A percentile compares a stretch with the other conserved stretches of the same genome.
Conservation (phyloP, 768 basidiomycete genomes). For the Serendipita vermifera region DNA sequence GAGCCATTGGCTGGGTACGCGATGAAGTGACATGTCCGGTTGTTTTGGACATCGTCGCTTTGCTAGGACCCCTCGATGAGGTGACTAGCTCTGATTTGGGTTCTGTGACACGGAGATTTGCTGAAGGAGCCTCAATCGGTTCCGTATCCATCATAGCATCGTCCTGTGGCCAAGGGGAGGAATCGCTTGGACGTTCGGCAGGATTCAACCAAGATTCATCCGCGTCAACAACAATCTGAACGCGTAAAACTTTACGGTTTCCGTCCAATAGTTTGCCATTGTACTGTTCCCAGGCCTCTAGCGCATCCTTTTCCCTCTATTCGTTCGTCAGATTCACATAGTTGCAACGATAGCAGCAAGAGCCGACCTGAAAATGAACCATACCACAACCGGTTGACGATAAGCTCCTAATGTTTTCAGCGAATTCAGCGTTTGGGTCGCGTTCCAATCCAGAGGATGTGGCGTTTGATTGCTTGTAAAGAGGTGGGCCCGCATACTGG, state of each 20-base stretch:
- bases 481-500: neutral
- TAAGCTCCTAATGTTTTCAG: neutral
- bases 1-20: too few relatives aligned
- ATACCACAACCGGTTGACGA: neutral
- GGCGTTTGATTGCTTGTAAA: too few relatives aligned
- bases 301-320: neutral
- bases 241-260: neutral
- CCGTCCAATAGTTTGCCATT: neutral
- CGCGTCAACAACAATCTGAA: constrained; percentile 4
- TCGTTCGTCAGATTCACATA: too few relatives aligned
- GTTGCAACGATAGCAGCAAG: neutral
- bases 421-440: neutral
- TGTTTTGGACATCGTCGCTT: too few relatives aligned
- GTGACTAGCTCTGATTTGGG: neutral
- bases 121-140: neutral
- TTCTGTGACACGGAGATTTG: neutral
- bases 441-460: too few relatives aligned
- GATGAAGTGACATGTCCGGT: too few relatives aligned
- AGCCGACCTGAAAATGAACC: neutral
- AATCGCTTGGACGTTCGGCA: neutral
- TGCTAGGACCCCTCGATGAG: neutral
- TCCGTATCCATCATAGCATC: neutral
- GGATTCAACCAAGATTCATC: neutral
- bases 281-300: neutral
- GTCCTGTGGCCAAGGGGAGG: too few relatives aligned